Conservation (phyloP, 139 green algal species). For the Chlamydomonas eustigma region DNA sequence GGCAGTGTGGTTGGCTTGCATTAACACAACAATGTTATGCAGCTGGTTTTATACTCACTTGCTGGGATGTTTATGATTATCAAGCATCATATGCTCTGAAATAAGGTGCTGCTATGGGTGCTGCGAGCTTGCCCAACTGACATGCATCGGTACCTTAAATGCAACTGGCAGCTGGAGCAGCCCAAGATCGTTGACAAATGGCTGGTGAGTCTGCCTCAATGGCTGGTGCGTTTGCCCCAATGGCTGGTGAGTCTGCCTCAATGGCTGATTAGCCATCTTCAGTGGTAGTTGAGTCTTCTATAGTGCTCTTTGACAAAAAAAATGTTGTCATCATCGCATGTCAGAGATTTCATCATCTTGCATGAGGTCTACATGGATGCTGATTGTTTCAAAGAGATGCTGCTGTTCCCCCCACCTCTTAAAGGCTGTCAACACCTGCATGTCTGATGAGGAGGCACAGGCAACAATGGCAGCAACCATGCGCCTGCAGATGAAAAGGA, state of each 20-base stretch:
- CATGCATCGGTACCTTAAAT: conserved; percentile 17
- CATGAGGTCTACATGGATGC: too few species aligned
- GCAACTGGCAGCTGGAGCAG: conserved; percentile 18
- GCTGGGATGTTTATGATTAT: too few species aligned
- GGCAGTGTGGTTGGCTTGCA: too few species aligned
- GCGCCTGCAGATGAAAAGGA: background rate
- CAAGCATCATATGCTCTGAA: too few species aligned
- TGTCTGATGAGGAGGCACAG: conserved; percentile 5
- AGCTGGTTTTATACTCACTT: too few species aligned
- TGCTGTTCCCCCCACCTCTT: background rate
- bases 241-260: conserved; percentile 15
- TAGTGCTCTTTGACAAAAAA: too few species aligned
- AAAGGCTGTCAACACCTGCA: conserved; percentile 5
- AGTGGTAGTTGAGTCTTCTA: conserved; percentile 5
- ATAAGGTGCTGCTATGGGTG: conserved; percentile 14
- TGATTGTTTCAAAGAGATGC: too few species aligned
- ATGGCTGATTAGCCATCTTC: too few species aligned
- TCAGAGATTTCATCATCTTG: too few species aligned
- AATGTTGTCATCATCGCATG: too few species aligned
- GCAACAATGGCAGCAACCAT: background rate
- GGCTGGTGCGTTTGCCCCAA: too few species aligned
- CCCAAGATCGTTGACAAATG: conserved; percentile 3
- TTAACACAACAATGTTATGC: too few species aligned
- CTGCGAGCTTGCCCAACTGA: conserved; percentile 1
- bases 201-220: conserved; percentile 13